Evolutionary conservation across 2,329 filamentous ascomycete species (phyloP).

Genomic region (Penicillium polonicum): DNA sequence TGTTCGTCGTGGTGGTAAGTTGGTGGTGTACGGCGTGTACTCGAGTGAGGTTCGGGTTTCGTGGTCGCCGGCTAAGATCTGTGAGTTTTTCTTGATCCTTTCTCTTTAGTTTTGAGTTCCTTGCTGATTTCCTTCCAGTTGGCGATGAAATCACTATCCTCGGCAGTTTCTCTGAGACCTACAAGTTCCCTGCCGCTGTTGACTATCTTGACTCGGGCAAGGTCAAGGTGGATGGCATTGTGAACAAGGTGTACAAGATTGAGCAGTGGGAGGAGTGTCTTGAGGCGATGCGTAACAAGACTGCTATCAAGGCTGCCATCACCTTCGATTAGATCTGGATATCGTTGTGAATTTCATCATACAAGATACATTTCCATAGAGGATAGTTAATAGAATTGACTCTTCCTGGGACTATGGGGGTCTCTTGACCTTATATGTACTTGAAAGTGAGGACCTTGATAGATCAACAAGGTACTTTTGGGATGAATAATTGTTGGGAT

Average conservation of each 20-base stretch:
- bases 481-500: background rate
- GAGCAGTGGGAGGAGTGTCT: conserved; percentile 70
- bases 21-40: conserved; percentile 73
- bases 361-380: background rate
- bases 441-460: conserved; percentile 19
- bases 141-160: conserved; percentile 69
- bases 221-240: conserved; percentile 60
- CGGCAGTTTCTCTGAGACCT: conserved; percentile 71
- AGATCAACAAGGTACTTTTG: conserved; percentile 8
- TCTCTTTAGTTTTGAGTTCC: background rate
- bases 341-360: background rate
- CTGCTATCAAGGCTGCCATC: conserved; percentile 71
- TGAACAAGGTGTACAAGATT: conserved; percentile 71
- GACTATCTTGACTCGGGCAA: conserved; percentile 51
- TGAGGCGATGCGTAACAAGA: conserved; percentile 70
- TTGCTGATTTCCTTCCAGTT: conserved; percentile 28
- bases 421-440: background rate
- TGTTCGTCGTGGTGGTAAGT: conserved; percentile 67
- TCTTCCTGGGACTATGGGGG: background rate
- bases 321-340: conserved; percentile 57
- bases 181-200: conserved; percentile 65
- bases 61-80: conserved; percentile 72
- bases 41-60: conserved; percentile 60
- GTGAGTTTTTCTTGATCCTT: conserved; percentile 39
- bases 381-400: conserved; percentile 3